Evolutionary conservation across 164 flowering plant genomes (phyloP).

Genomic region (Macadamia integrifolia): DNA sequence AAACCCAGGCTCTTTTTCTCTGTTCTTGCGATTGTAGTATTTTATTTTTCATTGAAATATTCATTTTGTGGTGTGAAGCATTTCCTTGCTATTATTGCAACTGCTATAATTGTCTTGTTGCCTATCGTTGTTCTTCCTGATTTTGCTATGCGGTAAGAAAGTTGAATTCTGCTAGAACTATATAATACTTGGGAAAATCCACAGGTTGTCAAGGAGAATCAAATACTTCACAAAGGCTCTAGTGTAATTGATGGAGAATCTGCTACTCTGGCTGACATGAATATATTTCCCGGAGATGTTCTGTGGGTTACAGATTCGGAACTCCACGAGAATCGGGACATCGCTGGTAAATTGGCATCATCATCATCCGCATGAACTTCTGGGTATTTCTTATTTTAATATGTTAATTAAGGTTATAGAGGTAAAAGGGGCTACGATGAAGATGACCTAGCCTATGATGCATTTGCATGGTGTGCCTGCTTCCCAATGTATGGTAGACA

Average conservation of each 20-base stretch:
- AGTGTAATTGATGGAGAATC: conserved; percentile 58
- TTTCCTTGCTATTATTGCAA: too few species aligned
- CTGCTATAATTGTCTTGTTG: too few species aligned
- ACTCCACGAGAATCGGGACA: conserved; percentile 86
- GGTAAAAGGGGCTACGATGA: not conserved
- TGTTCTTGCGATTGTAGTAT: too few species aligned
- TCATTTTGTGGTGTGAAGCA: too few species aligned
- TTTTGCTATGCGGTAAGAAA: too few species aligned
- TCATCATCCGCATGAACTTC: not conserved
- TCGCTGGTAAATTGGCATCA: conserved; percentile 63
- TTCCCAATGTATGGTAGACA: too few species aligned
- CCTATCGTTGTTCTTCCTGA: too few species aligned
- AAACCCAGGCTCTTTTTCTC: too few species aligned
- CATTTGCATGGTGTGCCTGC: not conserved
- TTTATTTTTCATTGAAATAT: too few species aligned
- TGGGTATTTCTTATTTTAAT: not conserved
- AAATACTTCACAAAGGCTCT: conserved; percentile 78
- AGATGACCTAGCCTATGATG: not conserved
- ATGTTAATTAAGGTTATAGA: not conserved
- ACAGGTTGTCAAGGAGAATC: conserved; percentile 96
- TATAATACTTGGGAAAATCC: not conserved
- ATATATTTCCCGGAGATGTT: conserved; percentile 83
- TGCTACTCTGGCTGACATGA: conserved; percentile 80
- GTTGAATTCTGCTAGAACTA: not conserved
- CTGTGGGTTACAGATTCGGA: conserved; percentile 92